Percentiles rank a stretch among this genome's conserved stretches.
phyloP scores from a whole-genome alignment of 1,284 basidiomycete species.

The Pyrrhoderma noxium region DNA sequence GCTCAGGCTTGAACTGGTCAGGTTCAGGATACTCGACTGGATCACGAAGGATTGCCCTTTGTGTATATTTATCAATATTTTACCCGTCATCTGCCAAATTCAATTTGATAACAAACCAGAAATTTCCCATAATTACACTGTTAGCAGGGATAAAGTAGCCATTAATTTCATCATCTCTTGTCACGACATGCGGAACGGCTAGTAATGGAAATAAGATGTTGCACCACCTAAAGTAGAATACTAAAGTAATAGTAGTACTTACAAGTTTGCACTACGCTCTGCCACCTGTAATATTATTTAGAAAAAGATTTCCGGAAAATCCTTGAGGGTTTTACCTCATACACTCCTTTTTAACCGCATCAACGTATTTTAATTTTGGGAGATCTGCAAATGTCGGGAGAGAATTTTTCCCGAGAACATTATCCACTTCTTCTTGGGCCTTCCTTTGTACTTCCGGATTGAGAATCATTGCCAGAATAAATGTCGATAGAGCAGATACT shows the following conservation, averaged over 20 bases:
- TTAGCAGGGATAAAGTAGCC: conserved; percentile 20
- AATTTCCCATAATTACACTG: conserved; percentile 19
- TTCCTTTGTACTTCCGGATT: conserved; percentile 19
- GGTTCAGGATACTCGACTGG: conserved; percentile 19
- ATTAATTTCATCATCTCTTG: conserved; percentile 45
- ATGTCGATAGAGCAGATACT: conserved; percentile 1
- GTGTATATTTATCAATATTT: no score
- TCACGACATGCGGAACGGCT: conserved; percentile 24
- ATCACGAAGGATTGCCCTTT: conserved; percentile 21
- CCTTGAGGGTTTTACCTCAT: conserved; percentile 32
- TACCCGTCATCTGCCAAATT: no score
- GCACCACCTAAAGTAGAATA: no score
- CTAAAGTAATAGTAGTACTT: no score
- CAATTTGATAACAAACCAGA: conserved; percentile 16
- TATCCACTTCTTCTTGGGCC: conserved; percentile 22
- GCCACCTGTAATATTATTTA: no score
- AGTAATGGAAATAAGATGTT: no score
- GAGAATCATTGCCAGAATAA: conserved; percentile 2
- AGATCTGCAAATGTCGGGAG: conserved; percentile 22
- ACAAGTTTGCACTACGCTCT: no score
- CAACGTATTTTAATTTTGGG: conserved; percentile 21
- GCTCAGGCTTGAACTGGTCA: conserved; percentile 20
- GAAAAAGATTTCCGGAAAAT: no score
- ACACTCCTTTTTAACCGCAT: conserved; percentile 22
- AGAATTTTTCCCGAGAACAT: conserved; percentile 21